Base-by-base conservation (phyloP, 2,329 filamentous ascomycete genomes). In the Exutisphaerella laricina region DNA sequence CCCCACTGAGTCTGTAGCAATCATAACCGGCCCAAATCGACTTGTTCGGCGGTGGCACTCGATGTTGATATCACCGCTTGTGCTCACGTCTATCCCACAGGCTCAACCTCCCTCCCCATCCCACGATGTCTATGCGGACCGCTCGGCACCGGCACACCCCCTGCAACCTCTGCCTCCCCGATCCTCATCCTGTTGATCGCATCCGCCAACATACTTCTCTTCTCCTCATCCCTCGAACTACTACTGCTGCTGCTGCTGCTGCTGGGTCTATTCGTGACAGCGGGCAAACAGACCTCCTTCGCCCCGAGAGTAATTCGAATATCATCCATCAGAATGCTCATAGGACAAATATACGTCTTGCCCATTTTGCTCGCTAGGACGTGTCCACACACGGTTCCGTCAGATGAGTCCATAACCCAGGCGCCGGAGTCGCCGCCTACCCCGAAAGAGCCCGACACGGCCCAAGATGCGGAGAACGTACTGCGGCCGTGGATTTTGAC, bases 351-450 rank as follows among this genome's bases (percentile, higher is more conserved):
- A 63, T 95, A 97, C 0, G 88, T 88, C 4, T 88, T 82, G 30
- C 79, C 79, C 9, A 47, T 45, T 59, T 85, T 90, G 48, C 82
- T 79, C 0, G 90, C 90, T 9, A 97, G 73, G 0, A 97, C 86
- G 57, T 96, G 90, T 0, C 90, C 90, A 55, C 87, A 92, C 3
- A 96, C 79, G 26, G 81, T 78, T 1, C 88, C 88, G n/a, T 81
- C 74, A 4, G 76, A 74, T 44, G 85, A 83, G 55, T 90, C 85
- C 12, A 96, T 80, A 3, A 97, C 79, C 90, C 90, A 97, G 0
- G 90, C 90, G 3, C 90, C 90, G 5, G 84, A 90, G 62, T 97
- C 90, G 13, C 90, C 90, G 2, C 89, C 89, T 9, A 92, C 79
- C 66, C 59, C 52, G 55, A 80, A 79, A 26, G 73, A 73, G 25